These are phyloP conservation scores for Tolypocladium inflatum DNA, from an alignment of 2,329 filamentous ascomycete species.

Conservation along the genomic window DNA sequence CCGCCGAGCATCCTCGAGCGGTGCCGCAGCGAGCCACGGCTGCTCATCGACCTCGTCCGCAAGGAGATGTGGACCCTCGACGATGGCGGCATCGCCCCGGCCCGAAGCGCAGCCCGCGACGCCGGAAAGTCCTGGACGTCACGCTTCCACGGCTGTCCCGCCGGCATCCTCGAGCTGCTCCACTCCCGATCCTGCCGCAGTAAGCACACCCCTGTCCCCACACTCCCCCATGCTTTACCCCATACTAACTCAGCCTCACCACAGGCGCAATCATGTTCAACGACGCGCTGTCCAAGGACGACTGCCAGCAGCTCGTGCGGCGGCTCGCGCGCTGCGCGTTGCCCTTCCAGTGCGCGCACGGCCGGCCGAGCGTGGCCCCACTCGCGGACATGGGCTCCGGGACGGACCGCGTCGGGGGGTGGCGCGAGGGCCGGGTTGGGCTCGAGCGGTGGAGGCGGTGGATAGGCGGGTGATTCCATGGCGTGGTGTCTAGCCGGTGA, in stretches of 20 bases:
- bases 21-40: slow-evolving; percentile 60
- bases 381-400: slow-evolving; percentile 40
- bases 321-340: slow-evolving; percentile 56
- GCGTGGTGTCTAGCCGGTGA: not conserved
- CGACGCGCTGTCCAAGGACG: slow-evolving; percentile 46
- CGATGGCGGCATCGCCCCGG: slow-evolving; percentile 26
- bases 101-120: not conserved
- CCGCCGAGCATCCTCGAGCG: slow-evolving; percentile 68
- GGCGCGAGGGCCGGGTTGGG: slow-evolving; percentile 10
- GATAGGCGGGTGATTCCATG: slow-evolving; percentile 2
- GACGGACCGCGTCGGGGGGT: slow-evolving; percentile 12
- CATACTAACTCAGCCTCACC: slow-evolving; percentile 3
- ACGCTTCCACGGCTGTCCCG: slow-evolving; percentile 60
- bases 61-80: slow-evolving; percentile 61
- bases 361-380: slow-evolving; percentile 56
- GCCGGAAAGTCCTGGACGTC: slow-evolving; percentile 42
- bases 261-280: slow-evolving; percentile 75
- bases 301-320: slow-evolving; percentile 50
- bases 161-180: slow-evolving; percentile 64
- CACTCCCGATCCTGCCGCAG: slow-evolving; percentile 70
- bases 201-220: slow-evolving; percentile 15
- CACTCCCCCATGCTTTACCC: too few species aligned
- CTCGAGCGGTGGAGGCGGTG: slow-evolving; percentile 13
- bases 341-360: slow-evolving; percentile 79
- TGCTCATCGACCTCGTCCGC: slow-evolving; percentile 67